Percentiles rank a stretch among this genome's conserved stretches.
Conservation (phyloP, 1,139 yeast genomes). For the Kodamaea alishanica region DNA sequence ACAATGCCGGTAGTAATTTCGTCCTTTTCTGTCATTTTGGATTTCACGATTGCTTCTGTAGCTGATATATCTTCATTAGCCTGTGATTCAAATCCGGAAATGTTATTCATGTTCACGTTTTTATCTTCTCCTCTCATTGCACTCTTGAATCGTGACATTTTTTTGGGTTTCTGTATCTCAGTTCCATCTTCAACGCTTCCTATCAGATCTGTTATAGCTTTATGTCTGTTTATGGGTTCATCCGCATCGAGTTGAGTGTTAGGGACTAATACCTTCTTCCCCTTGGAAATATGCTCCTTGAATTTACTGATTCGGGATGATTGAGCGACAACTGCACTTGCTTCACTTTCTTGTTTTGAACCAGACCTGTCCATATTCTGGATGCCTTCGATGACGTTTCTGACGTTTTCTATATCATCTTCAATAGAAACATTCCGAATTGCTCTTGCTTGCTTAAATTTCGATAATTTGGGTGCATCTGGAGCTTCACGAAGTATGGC, state of each 20-base stretch:
- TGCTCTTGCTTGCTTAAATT: slow-evolving; percentile 24
- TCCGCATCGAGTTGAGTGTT: not conserved
- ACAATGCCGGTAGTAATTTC: slow-evolving; percentile 10
- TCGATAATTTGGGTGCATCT: slow-evolving; percentile 18
- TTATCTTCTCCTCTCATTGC: slow-evolving; percentile 1
- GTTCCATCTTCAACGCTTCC: slow-evolving; percentile 15
- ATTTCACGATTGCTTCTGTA: not conserved
- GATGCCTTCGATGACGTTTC: slow-evolving; percentile 1
- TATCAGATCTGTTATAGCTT: slow-evolving; percentile 25
- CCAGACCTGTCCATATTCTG: no score
- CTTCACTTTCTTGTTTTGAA: not conserved
- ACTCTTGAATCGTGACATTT: slow-evolving; percentile 10
- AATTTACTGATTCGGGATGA: slow-evolving; percentile 3
- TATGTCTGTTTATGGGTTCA: slow-evolving; percentile 15
- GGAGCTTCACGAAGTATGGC: slow-evolving; percentile 39
- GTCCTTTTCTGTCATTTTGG: not conserved
- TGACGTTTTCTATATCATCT: slow-evolving; percentile 9
- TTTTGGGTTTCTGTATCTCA: slow-evolving; percentile 5
- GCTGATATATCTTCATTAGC: no score
- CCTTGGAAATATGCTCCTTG: slow-evolving; percentile 3
- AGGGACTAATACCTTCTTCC: slow-evolving; percentile 2
- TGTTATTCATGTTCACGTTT: not conserved
- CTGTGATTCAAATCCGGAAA: no score
- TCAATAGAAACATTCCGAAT: slow-evolving; percentile 1
- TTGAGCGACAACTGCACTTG: not conserved